Percentiles rank a stretch among this genome's conserved stretches.
These are phyloP conservation scores for Firmiana major DNA, from an alignment of 345 rosid genomes.

Conservation along the genomic window DNA sequence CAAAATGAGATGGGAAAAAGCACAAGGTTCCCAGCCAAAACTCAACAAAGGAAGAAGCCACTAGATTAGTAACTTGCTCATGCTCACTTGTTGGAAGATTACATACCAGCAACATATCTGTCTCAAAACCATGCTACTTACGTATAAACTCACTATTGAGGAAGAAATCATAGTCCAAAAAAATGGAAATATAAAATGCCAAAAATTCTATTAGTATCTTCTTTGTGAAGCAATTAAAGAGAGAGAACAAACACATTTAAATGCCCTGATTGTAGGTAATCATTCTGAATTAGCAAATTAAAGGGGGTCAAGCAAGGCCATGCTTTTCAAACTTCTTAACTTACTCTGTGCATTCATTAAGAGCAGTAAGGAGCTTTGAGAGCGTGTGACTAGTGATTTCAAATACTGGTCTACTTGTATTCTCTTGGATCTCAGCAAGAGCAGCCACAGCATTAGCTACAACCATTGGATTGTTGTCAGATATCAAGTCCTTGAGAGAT, in stretches of 20 bases:
- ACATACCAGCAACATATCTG: background rate
- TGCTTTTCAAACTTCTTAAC: slow-evolving; percentile 27
- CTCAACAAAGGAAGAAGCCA: background rate
- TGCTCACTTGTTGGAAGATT: background rate
- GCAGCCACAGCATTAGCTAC: slow-evolving; percentile 99
- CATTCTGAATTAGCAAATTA: slow-evolving; percentile 14
- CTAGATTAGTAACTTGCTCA: background rate
- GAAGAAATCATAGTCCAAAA: background rate
- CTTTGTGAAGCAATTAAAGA: background rate
- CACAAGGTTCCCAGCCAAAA: background rate
- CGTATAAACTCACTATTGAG: background rate
- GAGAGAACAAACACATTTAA: slow-evolving; percentile 7
- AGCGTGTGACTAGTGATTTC: slow-evolving; percentile 92
- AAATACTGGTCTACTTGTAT: slow-evolving; percentile 75
- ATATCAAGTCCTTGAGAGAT: slow-evolving; percentile 92
- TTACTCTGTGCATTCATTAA: slow-evolving; percentile 99
- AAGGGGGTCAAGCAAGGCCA: slow-evolving; percentile 10
- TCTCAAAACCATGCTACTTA: background rate
- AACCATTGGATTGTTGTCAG: slow-evolving; percentile 99
- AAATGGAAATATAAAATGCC: background rate
- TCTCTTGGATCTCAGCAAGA: slow-evolving; percentile 98
- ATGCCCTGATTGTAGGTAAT: slow-evolving; percentile 3
- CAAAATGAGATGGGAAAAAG: slow-evolving; percentile 2
- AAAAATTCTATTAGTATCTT: background rate
- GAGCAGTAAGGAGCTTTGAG: slow-evolving; percentile 93